Base-by-base conservation (phyloP, 2,329 filamentous ascomycete species). In the Fusarium sulawesiense region DNA sequence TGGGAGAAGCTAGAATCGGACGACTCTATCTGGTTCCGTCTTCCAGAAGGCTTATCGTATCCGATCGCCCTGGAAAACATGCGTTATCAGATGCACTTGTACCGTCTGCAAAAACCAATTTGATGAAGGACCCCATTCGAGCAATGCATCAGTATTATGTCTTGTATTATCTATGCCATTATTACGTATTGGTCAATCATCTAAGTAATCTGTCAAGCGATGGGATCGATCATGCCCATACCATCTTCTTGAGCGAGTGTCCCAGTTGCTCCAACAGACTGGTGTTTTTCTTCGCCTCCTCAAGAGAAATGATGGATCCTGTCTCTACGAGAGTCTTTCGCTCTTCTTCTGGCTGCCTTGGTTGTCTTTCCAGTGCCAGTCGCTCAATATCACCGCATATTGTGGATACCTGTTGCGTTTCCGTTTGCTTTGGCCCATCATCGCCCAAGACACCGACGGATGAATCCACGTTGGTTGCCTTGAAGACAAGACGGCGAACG, bases 31-130 rank as follows among this genome's bases (percentile, higher is more conserved):
- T 98, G 95, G 95, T 98, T 95, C 80, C 88, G 95, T 45, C 81
- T 97, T 37, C 83, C 87, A 14, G 85, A 88, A 2, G 82, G 79
- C 18, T 80, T 98, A 70, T 83, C 85, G 42, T 98, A 98, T 81
- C 92, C 94, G 10, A 93, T 98, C 74, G 87, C 90, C 54, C 81
- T 98, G 76, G 95, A 98, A 82, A 93, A 98, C 77, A 97, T 98
- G 94, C 89, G 94, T 48, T 97, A 95, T 80, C 95, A 98, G 80
- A 85, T 97, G 73, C 94, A 98, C 82, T 77, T 98, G 18, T 98
- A 97, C 71, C 82, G 82, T 45, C 64, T 79, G 51, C 67, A 71
- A 66, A 78, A 72, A 56, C 49, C 49, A 42, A 53, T 42, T 53
- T 72, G 64, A 70, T 70, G 50, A 32, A 64, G 56, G 30, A 42